Conservation (phyloP, 768 basidiomycete genomes). For the Glaciozyma antarctica region DNA sequence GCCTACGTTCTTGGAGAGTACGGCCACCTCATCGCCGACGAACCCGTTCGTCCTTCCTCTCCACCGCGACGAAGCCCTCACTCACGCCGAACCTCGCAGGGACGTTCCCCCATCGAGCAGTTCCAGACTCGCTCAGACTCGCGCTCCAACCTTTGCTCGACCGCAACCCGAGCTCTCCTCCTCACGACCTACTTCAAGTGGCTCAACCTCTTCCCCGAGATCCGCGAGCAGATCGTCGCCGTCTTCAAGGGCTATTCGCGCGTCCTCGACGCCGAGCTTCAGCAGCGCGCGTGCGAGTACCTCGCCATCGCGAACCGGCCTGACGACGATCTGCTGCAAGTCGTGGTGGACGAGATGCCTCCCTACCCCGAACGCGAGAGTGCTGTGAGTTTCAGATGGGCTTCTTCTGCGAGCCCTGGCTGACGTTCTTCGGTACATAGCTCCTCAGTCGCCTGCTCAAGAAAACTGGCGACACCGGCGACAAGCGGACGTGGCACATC, state of each 20-base stretch:
- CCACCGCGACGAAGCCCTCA: rapidly evolving
- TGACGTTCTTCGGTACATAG: not conserved
- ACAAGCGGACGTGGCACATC: conserved; percentile 89
- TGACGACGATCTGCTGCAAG: conserved; percentile 84
- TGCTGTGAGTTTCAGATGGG: conserved; percentile 46
- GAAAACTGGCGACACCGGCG: conserved; percentile 84
- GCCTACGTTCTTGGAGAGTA: conserved; percentile 98
- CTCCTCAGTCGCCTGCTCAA: conserved; percentile 67
- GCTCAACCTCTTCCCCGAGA: conserved; percentile 99
- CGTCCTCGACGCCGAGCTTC: conserved; percentile 90
- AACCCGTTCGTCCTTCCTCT: conserved; percentile 51
- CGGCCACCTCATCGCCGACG: conserved; percentile 93
- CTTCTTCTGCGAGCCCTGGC: not conserved
- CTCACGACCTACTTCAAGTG: conserved; percentile 98
- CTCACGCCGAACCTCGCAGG: not conserved
- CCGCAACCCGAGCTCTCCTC: conserved; percentile 80
- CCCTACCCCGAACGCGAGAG: conserved; percentile 94
- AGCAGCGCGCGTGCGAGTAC: conserved; percentile 98
- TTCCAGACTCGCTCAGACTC: conserved; percentile 85
- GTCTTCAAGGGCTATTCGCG: conserved; percentile 98
- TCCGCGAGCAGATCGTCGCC: conserved; percentile 82
- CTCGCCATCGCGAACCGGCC: conserved; percentile 71
- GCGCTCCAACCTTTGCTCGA: conserved; percentile 88
- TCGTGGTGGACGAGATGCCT: conserved; percentile 97
- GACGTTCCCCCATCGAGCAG: conserved; percentile 78